Percentiles rank a stretch among this genome's conserved stretches.
Conservation (phyloP, 2,329 filamentous ascomycete species). For the Eurotiales sp. region DNA sequence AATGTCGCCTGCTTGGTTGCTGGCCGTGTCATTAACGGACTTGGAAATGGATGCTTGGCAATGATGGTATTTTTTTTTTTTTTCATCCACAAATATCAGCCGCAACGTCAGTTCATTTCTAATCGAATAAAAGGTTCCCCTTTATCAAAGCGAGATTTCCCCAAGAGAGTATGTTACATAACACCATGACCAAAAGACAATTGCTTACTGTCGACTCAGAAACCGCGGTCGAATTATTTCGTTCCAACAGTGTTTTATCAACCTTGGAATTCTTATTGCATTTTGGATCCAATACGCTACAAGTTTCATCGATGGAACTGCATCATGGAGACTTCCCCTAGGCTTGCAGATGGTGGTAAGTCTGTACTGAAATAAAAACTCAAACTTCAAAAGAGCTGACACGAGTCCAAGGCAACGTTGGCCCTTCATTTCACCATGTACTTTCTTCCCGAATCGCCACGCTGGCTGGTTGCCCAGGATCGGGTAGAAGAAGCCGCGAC, state of each 20-base stretch:
- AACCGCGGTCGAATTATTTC: conserved; percentile 23
- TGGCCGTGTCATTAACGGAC: conserved; percentile 30
- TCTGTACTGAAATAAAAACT: no score
- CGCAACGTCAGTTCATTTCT: no score
- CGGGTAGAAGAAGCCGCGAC: conserved; percentile 15
- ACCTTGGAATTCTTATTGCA: conserved; percentile 28
- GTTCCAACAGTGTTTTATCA: conserved; percentile 22
- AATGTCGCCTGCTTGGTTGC: conserved; percentile 27
- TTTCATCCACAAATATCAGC: no score
- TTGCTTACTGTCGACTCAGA: no score
- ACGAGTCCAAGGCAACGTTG: no score
- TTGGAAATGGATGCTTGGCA: conserved; percentile 24
- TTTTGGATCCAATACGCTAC: conserved; percentile 15
- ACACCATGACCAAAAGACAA: not conserved
- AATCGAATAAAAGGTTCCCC: no score
- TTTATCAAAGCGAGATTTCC: conserved; percentile 20
- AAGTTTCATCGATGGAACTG: conserved; percentile 3
- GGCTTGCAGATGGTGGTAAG: conserved; percentile 45
- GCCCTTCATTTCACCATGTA: conserved; percentile 33
- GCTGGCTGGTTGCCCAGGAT: conserved; percentile 13
- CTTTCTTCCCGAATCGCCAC: conserved; percentile 11
- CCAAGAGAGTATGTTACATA: conserved; percentile 17
- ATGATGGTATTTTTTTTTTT: no score
- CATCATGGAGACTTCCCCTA: conserved; percentile 39
- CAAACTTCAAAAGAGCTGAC: no score